These are phyloP conservation scores for Curvularia spicifera DNA, from an alignment of 2,329 filamentous ascomycete species.

Conservation along the genomic window DNA sequence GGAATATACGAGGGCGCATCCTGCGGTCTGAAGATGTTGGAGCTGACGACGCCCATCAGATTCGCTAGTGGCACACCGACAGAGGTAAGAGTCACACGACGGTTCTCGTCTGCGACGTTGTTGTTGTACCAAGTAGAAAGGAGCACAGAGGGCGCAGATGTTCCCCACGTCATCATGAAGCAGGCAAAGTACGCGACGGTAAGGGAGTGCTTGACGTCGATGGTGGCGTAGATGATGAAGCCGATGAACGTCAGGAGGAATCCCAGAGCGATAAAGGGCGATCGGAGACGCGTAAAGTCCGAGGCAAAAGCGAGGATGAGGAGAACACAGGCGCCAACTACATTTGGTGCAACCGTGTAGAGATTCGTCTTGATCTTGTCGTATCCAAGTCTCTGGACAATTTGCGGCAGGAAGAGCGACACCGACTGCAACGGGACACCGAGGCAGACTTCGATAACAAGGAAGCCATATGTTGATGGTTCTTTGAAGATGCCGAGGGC, in stretches of 20 bases:
- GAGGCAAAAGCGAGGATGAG: conserved; percentile 74
- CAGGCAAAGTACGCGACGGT: conserved; percentile 75
- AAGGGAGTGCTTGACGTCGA: conserved; percentile 66
- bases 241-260: conserved; percentile 77
- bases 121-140: conserved; percentile 78
- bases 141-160: conserved; percentile 74
- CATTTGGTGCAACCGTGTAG: conserved; percentile 81
- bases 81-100: conserved; percentile 71
- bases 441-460: conserved; percentile 64
- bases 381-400: conserved; percentile 61
- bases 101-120: conserved; percentile 78
- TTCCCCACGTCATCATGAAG: conserved; percentile 86
- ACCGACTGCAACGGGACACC: conserved; percentile 66
- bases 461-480: conserved; percentile 61
- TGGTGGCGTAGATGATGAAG: conserved; percentile 78
- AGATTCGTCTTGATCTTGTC: conserved; percentile 72
- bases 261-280: conserved; percentile 75
- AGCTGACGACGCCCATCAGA: conserved; percentile 73
- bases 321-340: conserved; percentile 74
- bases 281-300: conserved; percentile 70
- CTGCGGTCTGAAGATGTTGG: conserved; percentile 70
- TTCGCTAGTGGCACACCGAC: conserved; percentile 78
- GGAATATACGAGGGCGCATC: conserved; percentile 72
- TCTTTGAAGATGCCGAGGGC: conserved; percentile 61
- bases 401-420: conserved; percentile 64